Evolutionary conservation across 2,329 filamentous ascomycete genomes (phyloP).

Genomic region (Paecilomyces variotii): DNA sequence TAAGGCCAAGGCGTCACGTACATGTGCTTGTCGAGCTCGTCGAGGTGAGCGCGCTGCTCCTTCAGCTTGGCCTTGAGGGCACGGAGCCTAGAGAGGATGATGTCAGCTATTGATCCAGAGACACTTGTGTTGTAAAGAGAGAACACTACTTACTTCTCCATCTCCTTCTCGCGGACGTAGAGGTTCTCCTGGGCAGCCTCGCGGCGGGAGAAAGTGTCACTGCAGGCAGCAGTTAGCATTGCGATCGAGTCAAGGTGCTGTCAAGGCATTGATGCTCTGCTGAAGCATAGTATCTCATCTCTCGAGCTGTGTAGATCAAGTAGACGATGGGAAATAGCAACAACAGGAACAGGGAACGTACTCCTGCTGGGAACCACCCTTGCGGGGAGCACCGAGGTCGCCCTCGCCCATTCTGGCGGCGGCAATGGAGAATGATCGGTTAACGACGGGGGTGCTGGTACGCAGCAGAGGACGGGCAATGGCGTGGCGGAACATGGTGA

Average conservation of each 20-base stretch:
- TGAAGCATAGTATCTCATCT: background rate
- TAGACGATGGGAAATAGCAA: background rate
- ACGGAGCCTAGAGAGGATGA: conserved; percentile 46
- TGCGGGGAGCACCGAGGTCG: conserved; percentile 52
- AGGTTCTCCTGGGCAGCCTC: conserved; percentile 80
- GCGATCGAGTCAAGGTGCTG: conserved; percentile 9
- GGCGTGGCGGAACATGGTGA: conserved; percentile 30
- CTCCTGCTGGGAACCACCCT: conserved; percentile 28
- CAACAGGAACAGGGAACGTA: conserved; percentile 16
- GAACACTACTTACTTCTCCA: conserved; percentile 57
- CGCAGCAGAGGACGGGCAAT: conserved; percentile 51
- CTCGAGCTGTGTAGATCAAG: too few relatives aligned
- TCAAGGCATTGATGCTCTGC: background rate
- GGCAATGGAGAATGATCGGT: conserved; percentile 56
- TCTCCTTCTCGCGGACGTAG: conserved; percentile 80
- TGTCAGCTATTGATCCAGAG: conserved; percentile 4
- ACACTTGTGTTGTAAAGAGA: background rate
- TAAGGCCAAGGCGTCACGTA: too few relatives aligned
- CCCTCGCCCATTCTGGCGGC: conserved; percentile 59
- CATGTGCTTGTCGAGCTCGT: conserved; percentile 83
- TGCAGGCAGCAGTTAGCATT: conserved; percentile 30
- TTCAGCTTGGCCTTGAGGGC: conserved; percentile 61
- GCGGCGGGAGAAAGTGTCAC: conserved; percentile 87
- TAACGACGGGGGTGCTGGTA: conserved; percentile 41
- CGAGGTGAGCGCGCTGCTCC: conserved; percentile 73